A percentile compares a stretch with the other conserved stretches of the same genome.
Evolutionary conservation across 2,329 filamentous ascomycete species (phyloP).

Genomic region (Trichophyton rubrum): DNA sequence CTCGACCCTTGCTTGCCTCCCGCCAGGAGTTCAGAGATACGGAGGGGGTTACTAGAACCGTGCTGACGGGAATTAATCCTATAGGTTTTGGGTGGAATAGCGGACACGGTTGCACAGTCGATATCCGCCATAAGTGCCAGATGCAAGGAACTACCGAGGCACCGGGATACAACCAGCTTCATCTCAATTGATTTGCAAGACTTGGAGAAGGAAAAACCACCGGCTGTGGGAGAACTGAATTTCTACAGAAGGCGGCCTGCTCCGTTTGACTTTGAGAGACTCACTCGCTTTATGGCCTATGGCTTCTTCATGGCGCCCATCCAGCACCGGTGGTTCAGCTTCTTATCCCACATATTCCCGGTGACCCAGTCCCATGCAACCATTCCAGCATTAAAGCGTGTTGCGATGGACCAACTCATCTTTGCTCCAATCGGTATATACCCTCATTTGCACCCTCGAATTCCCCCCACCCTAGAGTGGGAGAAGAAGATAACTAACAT

Average conservation of each 20-base stretch:
- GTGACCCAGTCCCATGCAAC: slow-evolving; percentile 65
- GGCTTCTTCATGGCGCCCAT: slow-evolving; percentile 91
- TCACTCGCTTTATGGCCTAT: slow-evolving; percentile 93
- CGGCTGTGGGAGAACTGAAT: slow-evolving; percentile 52
- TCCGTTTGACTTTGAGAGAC: slow-evolving; percentile 87
- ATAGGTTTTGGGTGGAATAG: slow-evolving; percentile 75
- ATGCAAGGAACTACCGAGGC: slow-evolving; percentile 49
- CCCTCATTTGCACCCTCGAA: slow-evolving; percentile 4
- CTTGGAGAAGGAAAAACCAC: slow-evolving; percentile 66
- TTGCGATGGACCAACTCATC: slow-evolving; percentile 81
- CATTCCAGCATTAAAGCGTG: slow-evolving; percentile 71
- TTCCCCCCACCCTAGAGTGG: not conserved
- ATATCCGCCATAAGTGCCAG: slow-evolving; percentile 63
- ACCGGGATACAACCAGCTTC: slow-evolving; percentile 47
- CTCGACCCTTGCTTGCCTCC: slow-evolving; percentile 6
- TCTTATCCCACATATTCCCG: slow-evolving; percentile 70
- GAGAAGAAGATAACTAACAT: not conserved
- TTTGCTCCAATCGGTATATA: slow-evolving; percentile 72
- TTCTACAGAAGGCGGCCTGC: slow-evolving; percentile 53
- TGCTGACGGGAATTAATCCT: not conserved
- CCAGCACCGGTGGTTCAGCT: slow-evolving; percentile 92
- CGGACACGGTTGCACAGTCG: slow-evolving; percentile 89
- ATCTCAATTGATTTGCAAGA: slow-evolving; percentile 82
- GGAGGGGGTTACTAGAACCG: not conserved
- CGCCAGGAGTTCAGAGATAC: not conserved